Evolutionary conservation across 176 grass and related monocot species (phyloP), one percentile per base, ranked within the genome.

Genomic region (Rhynchospora tenuis): DNA sequence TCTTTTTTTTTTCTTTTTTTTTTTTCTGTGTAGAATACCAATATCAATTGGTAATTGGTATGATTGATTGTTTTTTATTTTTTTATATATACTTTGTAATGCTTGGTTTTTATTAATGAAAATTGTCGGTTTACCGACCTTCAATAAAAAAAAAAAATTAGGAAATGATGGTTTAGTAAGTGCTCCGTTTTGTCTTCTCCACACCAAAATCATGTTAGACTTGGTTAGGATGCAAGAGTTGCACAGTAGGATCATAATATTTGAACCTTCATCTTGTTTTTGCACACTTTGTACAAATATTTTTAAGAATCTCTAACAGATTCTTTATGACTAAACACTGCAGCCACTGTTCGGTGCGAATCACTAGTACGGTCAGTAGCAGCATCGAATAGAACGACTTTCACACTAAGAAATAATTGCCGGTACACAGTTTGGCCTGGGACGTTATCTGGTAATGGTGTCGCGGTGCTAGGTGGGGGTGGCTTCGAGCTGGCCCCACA

Each of bases 371-470:
- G 9, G 7, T 4, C 42, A 0, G 59, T 58, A 2, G 43, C 60
- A 20, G 82, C 80, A 12, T 80, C 83, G 59, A 80, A 80, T 51
- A 84, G 75, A 78, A 94, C 85, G 58, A 86, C 87, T 26, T 97
- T 97, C 79, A 92, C 88, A 56, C 78, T 97, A 61, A 87, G 57
- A 74, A 97, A 97, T 92, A 92, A 92, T 75, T 94, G 94, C 83
- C 66, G 4, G 27, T 51, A 87, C 79, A 94, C 82, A 7, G 76
- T 94, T 69, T 97, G 90, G 92, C 90, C 90, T 15, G 90, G 86
- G 80, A 91, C 90, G 20, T 54, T 97, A 84, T 97, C 92, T 64
- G 88, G 94, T 19, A 97, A 94, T 79, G 86, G 19, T 10, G 90
- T 67, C 4, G 73, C 23, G 6, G 84, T 86, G 80, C 52, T 97